phyloP scores from a whole-genome alignment of 345 rosid species.

The Salix arbutifolia region DNA sequence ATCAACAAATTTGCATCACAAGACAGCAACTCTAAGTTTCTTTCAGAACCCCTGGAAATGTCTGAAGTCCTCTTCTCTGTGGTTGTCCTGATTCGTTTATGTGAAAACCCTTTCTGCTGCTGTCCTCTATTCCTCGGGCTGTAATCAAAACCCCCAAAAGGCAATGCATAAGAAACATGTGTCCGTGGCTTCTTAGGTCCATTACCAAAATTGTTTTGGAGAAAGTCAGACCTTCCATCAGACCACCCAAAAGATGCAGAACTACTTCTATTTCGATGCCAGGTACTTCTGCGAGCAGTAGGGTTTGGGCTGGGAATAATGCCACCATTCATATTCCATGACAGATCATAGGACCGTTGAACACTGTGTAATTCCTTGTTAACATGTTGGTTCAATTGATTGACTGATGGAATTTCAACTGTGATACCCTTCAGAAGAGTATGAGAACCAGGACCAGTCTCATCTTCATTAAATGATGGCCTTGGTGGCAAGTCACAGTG shows the following conservation, averaged over 20 bases:
- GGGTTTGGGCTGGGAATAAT: slow-evolving; percentile 67
- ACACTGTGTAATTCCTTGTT: slow-evolving; percentile 27
- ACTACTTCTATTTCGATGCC: slow-evolving; percentile 63
- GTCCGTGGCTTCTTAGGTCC: slow-evolving; percentile 91
- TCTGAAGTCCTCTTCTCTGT: slow-evolving; percentile 57
- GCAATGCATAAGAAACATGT: slow-evolving; percentile 78
- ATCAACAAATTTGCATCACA: slow-evolving; percentile 77
- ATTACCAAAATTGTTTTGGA: slow-evolving; percentile 56
- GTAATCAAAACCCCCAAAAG: slow-evolving; percentile 60
- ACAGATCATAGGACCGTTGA: slow-evolving; percentile 45
- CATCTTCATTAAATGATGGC: slow-evolving; percentile 32
- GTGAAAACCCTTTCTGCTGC: slow-evolving; percentile 53
- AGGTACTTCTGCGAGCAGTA: slow-evolving; percentile 80
- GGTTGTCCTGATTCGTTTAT: slow-evolving; percentile 76
- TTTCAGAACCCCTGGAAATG: slow-evolving; percentile 47
- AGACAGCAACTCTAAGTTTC: slow-evolving; percentile 55
- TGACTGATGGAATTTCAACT: slow-evolving; percentile 54
- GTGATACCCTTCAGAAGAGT: slow-evolving; percentile 37
- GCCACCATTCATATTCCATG: slow-evolving; percentile 56
- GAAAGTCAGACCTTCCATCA: slow-evolving; percentile 55
- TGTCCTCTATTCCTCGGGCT: slow-evolving; percentile 48
- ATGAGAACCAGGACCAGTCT: slow-evolving; percentile 28
- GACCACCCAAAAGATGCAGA: slow-evolving; percentile 63
- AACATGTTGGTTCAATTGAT: slow-evolving; percentile 34
- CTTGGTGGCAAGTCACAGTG: slow-evolving; percentile 9